A percentile compares a stretch with the other conserved stretches of the same genome.
Evolutionary conservation across 1,284 basidiomycete genomes (phyloP).

Genomic region (Papiliotrema laurentii): DNA sequence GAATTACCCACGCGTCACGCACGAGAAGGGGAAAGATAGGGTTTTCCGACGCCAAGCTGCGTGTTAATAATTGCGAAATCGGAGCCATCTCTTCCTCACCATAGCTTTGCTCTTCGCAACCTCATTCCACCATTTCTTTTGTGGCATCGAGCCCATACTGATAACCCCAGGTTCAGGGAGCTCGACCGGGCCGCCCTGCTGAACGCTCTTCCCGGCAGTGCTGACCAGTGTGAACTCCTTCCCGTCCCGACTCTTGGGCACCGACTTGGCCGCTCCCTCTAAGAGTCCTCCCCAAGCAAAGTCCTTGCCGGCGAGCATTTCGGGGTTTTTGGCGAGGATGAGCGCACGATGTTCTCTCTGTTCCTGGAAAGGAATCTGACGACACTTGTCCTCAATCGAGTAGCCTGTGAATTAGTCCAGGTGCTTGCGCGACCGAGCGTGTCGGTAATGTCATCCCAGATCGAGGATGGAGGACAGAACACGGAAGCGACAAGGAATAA

Average conservation of each 20-base stretch:
- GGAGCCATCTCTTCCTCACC: background rate
- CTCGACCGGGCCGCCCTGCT: slow-evolving; percentile 1
- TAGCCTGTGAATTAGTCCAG: slow-evolving; percentile 31
- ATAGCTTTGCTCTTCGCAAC: slow-evolving; percentile 4
- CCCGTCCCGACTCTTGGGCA: background rate
- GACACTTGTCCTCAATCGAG: slow-evolving; percentile 43
- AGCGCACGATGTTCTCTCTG: slow-evolving; percentile 39
- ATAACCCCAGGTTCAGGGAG: slow-evolving; percentile 3
- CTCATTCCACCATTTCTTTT: slow-evolving; percentile 4
- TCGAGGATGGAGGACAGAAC: background rate
- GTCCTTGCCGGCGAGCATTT: slow-evolving; percentile 30
- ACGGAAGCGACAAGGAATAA: background rate
- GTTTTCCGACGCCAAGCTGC: slow-evolving; percentile 16
- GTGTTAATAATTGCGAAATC: too few relatives aligned
- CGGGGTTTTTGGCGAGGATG: slow-evolving; percentile 40
- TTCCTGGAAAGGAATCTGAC: slow-evolving; percentile 10
- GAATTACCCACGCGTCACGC: slow-evolving; percentile 2
- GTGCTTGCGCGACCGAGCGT: too few relatives aligned
- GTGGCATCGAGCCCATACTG: slow-evolving; percentile 3
- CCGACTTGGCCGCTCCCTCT: background rate
- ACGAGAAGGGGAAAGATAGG: slow-evolving; percentile 36
- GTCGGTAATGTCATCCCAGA: too few relatives aligned
- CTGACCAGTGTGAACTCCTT: background rate
- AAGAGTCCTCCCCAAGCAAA: slow-evolving; percentile 5
- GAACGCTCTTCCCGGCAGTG: background rate